Percentiles rank a stretch among this genome's conserved stretches.
Evolutionary conservation across 768 basidiomycete species (phyloP).

Genomic region (Lactifluus rugatus): DNA sequence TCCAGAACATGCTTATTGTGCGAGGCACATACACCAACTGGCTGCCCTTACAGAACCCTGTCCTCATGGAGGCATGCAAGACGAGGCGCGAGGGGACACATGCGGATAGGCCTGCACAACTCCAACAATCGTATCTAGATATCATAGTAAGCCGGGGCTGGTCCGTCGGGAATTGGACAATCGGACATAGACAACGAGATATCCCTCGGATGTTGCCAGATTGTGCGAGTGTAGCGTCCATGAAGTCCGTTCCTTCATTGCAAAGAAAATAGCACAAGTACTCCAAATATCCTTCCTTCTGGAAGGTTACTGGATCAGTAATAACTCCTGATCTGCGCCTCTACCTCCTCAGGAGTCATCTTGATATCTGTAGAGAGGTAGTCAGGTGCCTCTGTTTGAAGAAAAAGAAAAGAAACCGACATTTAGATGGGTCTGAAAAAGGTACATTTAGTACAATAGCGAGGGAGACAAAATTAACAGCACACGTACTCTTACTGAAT

Average conservation of each 20-base stretch:
- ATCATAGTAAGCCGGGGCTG: too few species aligned
- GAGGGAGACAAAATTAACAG: background rate
- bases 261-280: too few species aligned
- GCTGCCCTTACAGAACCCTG: background rate
- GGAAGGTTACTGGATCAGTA: conserved; percentile 28
- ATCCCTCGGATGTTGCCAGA: background rate
- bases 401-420: conserved; percentile 29
- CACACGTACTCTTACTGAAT: conserved; percentile 67
- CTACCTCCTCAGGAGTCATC: conserved; percentile 63
- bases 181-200: too few species aligned
- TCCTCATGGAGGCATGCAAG: background rate
- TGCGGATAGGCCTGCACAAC: too few species aligned
- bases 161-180: background rate
- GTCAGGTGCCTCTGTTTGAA: background rate
- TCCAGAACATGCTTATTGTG: background rate
- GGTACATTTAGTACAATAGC: background rate
- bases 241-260: background rate
- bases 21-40: background rate
- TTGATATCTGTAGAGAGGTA: conserved; percentile 54
- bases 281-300: too few species aligned
- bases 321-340: conserved; percentile 54
- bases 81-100: background rate
- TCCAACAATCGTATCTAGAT: background rate
- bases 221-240: background rate
- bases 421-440: conserved; percentile 56